phyloP scores from a whole-genome alignment of 768 basidiomycete genomes.

The Epithele typhae region DNA sequence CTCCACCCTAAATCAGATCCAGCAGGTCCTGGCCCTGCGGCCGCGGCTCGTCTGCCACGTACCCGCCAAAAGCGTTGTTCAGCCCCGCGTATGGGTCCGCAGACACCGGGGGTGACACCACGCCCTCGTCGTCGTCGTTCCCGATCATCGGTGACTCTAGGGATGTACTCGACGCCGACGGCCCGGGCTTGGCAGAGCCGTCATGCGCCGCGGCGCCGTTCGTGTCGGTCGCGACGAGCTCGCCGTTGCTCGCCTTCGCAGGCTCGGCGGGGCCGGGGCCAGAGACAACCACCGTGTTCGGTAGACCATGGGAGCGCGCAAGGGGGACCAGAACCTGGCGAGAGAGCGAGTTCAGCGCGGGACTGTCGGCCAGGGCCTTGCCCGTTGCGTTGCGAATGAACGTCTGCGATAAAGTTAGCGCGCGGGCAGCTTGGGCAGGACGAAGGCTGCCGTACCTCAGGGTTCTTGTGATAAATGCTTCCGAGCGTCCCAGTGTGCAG shows the following conservation, averaged over 20 bases:
- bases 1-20: conserved; percentile 6
- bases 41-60: conserved; percentile 68
- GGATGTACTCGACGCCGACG: conserved; percentile 14
- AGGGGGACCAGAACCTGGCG: conserved; percentile 65
- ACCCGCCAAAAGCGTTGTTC: conserved; percentile 70
- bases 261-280: conserved; percentile 63
- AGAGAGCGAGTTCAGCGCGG: conserved; percentile 83
- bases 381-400: conserved; percentile 90
- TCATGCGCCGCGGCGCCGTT: conserved; percentile 1
- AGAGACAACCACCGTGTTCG: conserved; percentile 40
- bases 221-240: conserved; percentile 20
- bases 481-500: conserved; percentile 92
- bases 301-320: conserved; percentile 42
- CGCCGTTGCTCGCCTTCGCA: conserved; percentile 27
- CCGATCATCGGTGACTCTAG: conserved; percentile 15
- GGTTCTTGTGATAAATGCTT: conserved; percentile 98
- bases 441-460: conserved; percentile 55
- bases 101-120: conserved; percentile 19
- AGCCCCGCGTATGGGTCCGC: conserved; percentile 82
- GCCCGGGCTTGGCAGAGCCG: conserved; percentile 10
- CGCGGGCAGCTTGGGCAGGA: background rate
- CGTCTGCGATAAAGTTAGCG: no score
- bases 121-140: conserved; percentile 38
- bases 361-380: conserved; percentile 80
- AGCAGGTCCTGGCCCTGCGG: conserved; percentile 66